Evolutionary conservation across 2,329 filamentous ascomycete genomes (phyloP).

Genomic region (Xylariaceae sp.): DNA sequence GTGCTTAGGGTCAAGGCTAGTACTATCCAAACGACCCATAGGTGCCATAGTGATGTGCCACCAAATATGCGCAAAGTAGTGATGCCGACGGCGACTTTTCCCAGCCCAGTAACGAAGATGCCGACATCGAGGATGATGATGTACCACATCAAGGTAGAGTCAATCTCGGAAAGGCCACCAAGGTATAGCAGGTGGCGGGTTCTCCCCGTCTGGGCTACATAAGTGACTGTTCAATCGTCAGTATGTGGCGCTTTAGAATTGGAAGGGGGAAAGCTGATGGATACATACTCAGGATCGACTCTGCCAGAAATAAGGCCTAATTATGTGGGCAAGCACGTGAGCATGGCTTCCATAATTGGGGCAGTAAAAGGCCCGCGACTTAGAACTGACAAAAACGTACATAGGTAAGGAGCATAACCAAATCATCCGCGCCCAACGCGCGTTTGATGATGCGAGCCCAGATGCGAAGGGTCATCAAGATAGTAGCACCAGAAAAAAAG

Average conservation of each 20-base stretch:
- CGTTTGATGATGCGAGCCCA: constrained; percentile 4
- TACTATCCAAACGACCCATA: constrained; percentile 10
- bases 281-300: neutral
- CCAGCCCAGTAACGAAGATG: constrained; percentile 10
- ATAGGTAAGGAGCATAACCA: constrained; percentile 10
- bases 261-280: neutral
- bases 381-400: constrained; percentile 3
- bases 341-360: no score
- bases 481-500: constrained; percentile 7
- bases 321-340: neutral
- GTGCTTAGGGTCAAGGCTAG: constrained; percentile 7
- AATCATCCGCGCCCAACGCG: constrained; percentile 10
- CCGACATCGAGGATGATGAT: constrained; percentile 2
- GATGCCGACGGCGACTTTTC: constrained; percentile 10
- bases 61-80: constrained; percentile 11
- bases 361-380: no score
- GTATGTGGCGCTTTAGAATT: neutral
- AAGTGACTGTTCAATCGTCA: neutral
- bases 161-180: neutral
- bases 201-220: neutral
- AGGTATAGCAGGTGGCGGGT: neutral
- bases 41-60: constrained; percentile 5
- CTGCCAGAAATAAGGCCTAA: neutral
- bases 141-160: neutral
- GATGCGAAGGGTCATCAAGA: constrained; percentile 12